Evolutionary conservation across 345 rosid species (phyloP).

Genomic region (Syzygium oleosum): DNA sequence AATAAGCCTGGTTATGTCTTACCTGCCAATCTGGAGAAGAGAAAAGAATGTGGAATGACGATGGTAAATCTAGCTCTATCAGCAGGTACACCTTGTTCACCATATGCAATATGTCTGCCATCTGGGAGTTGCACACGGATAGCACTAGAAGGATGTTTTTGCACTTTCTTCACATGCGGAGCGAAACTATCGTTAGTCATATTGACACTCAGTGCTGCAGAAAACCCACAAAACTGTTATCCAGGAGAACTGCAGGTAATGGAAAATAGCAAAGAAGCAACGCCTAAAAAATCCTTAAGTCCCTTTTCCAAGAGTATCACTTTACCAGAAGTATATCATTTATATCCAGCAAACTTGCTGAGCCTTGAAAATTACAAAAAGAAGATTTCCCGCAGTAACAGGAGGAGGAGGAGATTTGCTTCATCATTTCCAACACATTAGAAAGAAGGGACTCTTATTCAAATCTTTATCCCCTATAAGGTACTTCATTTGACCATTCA

Average conservation of each 20-base stretch:
- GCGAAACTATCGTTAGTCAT: conserved; percentile 18
- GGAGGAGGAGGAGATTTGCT: not conserved
- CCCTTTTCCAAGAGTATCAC: not conserved
- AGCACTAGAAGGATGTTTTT: conserved; percentile 62
- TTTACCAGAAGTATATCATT: not conserved
- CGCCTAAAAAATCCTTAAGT: not conserved
- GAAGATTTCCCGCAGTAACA: not conserved
- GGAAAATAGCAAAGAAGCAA: not conserved
- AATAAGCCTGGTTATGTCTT: not conserved
- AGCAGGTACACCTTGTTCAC: conserved; percentile 62
- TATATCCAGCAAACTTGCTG: not conserved
- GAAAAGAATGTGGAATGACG: conserved; percentile 66
- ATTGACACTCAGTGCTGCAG: conserved; percentile 59
- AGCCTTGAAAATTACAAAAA: not conserved
- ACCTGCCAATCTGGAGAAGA: conserved; percentile 91
- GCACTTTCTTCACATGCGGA: conserved; percentile 42
- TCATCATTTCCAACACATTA: not conserved
- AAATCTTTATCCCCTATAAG: not conserved
- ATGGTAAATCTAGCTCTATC: conserved; percentile 65
- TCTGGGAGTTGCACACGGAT: conserved; percentile 61
- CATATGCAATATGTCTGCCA: conserved; percentile 77
- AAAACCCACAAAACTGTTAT: not conserved
- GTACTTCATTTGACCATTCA: not conserved
- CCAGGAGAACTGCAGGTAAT: not conserved
- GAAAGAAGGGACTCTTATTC: not conserved